phyloP scores from a whole-genome alignment of 1,139 yeast genomes.

The Petasospora fabianii region DNA sequence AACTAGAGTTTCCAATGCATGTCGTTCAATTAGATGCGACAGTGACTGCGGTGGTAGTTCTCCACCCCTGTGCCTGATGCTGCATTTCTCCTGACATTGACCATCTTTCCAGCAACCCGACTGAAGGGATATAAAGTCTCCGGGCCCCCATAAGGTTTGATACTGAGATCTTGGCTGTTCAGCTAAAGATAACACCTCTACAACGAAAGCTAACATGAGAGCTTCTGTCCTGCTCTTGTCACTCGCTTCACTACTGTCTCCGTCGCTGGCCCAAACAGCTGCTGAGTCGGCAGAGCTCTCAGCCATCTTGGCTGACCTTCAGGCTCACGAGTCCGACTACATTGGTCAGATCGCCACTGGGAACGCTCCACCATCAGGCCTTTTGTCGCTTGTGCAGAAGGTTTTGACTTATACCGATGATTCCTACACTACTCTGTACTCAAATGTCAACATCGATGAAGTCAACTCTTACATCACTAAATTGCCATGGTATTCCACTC shows the following conservation, averaged over 20 bases:
- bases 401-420: slow-evolving; percentile 38
- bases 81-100: no score
- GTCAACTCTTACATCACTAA: slow-evolving; percentile 34
- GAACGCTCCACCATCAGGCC: slow-evolving; percentile 28
- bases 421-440: slow-evolving; percentile 36
- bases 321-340: slow-evolving; percentile 28
- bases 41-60: no score
- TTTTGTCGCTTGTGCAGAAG: slow-evolving; percentile 32
- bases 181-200: no score
- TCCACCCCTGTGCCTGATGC: no score
- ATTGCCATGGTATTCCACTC: slow-evolving; percentile 41
- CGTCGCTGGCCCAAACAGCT: slow-evolving; percentile 1
- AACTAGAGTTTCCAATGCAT: no score
- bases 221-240: no score
- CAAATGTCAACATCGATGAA: slow-evolving; percentile 25
- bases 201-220: no score
- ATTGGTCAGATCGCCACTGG: slow-evolving; percentile 23
- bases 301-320: slow-evolving; percentile 26
- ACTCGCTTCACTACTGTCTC: not conserved
- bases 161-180: no score
- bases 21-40: no score
- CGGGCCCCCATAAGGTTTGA: no score
- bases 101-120: no score
- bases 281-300: slow-evolving; percentile 4
- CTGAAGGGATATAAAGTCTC: no score